phyloP scores from a whole-genome alignment of 305 asterid genomes.

The Fraxinus paxiana region DNA sequence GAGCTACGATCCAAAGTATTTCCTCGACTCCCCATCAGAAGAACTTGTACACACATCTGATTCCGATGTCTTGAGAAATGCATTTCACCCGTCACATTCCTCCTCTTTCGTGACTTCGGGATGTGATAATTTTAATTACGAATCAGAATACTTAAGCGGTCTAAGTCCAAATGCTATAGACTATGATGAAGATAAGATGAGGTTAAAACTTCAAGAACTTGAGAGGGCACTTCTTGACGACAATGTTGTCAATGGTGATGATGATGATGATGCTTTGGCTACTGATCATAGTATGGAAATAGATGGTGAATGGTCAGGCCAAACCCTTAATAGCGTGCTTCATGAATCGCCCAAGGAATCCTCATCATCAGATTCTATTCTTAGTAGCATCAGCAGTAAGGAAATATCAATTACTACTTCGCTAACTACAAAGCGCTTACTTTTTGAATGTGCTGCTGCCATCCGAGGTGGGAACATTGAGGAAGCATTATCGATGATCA shows the following conservation, averaged over 20 bases:
- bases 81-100: constrained; percentile 34
- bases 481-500: constrained; percentile 55
- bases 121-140: constrained; percentile 30
- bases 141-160: constrained; percentile 32
- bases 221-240: constrained; percentile 78
- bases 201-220: constrained; percentile 70
- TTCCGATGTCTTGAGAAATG: constrained; percentile 32
- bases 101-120: constrained; percentile 30
- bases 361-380: constrained; percentile 54
- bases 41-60: constrained; percentile 35
- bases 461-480: constrained; percentile 53
- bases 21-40: constrained; percentile 60
- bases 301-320: constrained; percentile 43
- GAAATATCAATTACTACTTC: constrained; percentile 32
- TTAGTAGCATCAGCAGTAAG: constrained; percentile 43
- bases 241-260: constrained; percentile 17
- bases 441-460: constrained; percentile 64
- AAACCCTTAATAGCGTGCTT: constrained; percentile 26
- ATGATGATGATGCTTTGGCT: constrained; percentile 4
- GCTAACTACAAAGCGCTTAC: constrained; percentile 54
- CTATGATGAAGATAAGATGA: constrained; percentile 52
- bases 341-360: constrained; percentile 71
- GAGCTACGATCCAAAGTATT: constrained; percentile 46
- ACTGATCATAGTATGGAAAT: constrained; percentile 44
- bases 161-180: constrained; percentile 40